Evolutionary conservation across 192 early-diverging fungal species (phyloP).

Genomic region (Linnemannia elongata): DNA sequence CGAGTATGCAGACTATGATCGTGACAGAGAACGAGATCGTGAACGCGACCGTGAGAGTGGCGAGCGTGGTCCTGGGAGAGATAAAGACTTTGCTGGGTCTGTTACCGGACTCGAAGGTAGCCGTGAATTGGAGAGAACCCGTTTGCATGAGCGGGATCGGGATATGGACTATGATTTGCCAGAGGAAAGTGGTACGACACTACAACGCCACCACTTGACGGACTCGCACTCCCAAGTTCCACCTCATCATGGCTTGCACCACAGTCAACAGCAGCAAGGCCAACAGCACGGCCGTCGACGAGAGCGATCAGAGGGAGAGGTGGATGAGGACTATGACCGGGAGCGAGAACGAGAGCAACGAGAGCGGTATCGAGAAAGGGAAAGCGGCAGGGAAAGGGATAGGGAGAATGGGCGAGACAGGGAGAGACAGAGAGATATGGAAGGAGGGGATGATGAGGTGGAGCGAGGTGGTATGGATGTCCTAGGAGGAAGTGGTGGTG

Average conservation of each 20-base stretch:
- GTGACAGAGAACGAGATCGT: constrained; percentile 16
- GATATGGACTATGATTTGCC: neutral
- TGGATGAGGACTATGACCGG: constrained; percentile 21
- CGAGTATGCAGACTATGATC: neutral
- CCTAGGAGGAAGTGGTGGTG: neutral
- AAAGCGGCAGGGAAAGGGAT: neutral
- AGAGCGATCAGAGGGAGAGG: constrained; percentile 26
- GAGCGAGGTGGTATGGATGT: neutral
- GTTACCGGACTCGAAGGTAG: neutral
- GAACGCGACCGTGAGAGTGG: constrained; percentile 19
- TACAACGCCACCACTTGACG: neutral
- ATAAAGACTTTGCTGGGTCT: constrained; percentile 2
- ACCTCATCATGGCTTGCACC: neutral
- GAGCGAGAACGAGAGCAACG: neutral
- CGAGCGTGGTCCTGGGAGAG: constrained; percentile 7
- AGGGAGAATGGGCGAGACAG: neutral
- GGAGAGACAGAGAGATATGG: too few species aligned
- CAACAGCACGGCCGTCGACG: constrained; percentile 3
- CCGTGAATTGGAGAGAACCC: constrained; percentile 19
- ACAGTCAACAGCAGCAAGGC: neutral
- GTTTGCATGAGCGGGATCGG: constrained; percentile 12
- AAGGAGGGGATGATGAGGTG: too few species aligned
- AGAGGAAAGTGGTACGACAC: too few species aligned
- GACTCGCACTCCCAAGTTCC: neutral
- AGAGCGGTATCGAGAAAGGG: neutral